Base-by-base conservation (phyloP, 2,329 filamentous ascomycete species). In the Alternaria solani region DNA sequence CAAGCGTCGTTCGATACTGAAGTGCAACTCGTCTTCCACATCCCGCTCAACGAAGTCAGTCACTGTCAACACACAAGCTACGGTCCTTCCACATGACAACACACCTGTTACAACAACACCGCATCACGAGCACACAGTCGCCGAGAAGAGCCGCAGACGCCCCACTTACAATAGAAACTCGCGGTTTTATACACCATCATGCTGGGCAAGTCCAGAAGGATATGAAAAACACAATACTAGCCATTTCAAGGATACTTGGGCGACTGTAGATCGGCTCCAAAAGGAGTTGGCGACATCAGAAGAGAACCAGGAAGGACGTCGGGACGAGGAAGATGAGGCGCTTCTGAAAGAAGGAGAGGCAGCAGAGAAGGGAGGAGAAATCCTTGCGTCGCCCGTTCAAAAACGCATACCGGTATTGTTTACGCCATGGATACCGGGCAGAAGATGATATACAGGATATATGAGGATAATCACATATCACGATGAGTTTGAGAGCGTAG, bases 191-290 rank as follows among this genome's bases (percentile, higher is more conserved):
- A 43, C 14, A 7, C 43, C 59, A 16, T 39, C 54, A 18, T 52
- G 53, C 0, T 68, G 64, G 66, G 41, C 57, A 16, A 60, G 55
- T 30, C 66, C 57, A 9, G 39, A 58, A 9, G 62, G 62, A 1
- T 61, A 55, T 25, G 53, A 59, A 41, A 68, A 68, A n/a, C 14
- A 51, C 5, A 34, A 68, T 6, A 64, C 64, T 1, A 66, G 65
- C 30, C 59, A 51, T 47, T 61, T 16, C 34, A 51, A 41, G 34
- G 23, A 12, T 34, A 26, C 46, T n/a, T 48, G 46, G 30, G 46
- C 46, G 30, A 48, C 46, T 36, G 18, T 48, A 25, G 30, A 48
- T 23, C 30, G 14, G 30, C 46, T 48, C 30, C 30, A 48, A 23
- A 36, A 32, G 18, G 7, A 12, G 8, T 36, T 48, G 4, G 30